phyloP scores from a whole-genome alignment of 1,284 basidiomycete species.

The Rhodotorula sp. region DNA sequence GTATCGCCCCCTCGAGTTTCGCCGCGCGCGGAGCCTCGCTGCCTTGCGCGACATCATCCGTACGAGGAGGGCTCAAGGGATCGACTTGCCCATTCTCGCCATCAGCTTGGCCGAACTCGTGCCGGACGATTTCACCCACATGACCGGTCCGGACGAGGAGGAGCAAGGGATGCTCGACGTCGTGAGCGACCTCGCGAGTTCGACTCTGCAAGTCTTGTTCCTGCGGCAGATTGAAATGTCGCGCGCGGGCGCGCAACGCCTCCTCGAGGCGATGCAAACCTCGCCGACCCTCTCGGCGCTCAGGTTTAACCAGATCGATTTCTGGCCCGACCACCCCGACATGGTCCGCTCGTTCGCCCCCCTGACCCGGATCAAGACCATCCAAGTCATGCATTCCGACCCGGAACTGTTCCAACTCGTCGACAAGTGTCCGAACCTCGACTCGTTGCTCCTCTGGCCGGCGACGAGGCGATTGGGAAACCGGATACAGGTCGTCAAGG shows the following conservation, averaged over 20 bases:
- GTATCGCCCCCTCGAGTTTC: conserved; percentile 3
- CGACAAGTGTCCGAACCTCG: conserved; percentile 21
- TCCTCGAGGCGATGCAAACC: conserved; percentile 7
- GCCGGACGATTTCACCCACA: neutral
- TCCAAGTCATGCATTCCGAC: conserved; percentile 37
- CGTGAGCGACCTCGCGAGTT: neutral
- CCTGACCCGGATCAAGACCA: conserved; percentile 18
- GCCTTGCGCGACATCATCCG: neutral
- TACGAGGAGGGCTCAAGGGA: neutral
- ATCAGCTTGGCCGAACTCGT: conserved; percentile 1
- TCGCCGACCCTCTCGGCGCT: conserved; percentile 15
- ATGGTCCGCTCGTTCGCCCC: neutral
- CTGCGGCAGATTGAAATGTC: conserved; percentile 5
- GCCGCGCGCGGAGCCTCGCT: conserved; percentile 1
- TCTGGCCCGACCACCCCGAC: neutral
- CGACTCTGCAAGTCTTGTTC: conserved; percentile 26
- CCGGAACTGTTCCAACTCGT: conserved; percentile 21
- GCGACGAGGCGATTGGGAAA: conserved; percentile 15
- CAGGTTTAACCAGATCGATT: conserved; percentile 32
- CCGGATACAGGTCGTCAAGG: conserved; percentile 11
- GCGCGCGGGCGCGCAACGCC: neutral
- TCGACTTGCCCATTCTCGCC: conserved; percentile 1
- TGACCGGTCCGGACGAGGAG: neutral
- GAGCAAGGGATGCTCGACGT: neutral
- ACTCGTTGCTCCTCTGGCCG: conserved; percentile 38